A percentile compares a stretch with the other conserved stretches of the same genome.
Conservation (phyloP, 2,329 filamentous ascomycete species). For the Metarhizium sp. region DNA sequence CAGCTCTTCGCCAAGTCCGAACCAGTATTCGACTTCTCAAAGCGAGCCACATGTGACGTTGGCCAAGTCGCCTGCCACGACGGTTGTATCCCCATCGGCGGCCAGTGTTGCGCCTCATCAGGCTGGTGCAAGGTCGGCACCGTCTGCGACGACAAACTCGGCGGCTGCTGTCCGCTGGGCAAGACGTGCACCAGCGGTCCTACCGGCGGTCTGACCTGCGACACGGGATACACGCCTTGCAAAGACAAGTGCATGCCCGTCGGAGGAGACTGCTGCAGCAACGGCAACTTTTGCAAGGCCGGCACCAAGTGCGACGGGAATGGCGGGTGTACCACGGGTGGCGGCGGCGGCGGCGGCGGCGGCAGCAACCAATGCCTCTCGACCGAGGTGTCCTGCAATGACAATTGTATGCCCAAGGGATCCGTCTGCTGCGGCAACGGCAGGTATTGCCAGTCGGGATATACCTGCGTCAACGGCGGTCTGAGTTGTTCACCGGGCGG, state of each 20-base stretch:
- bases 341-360: neutral
- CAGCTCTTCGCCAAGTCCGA: neutral
- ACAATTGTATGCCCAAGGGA: neutral
- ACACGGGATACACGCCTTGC: neutral
- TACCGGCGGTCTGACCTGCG: neutral
- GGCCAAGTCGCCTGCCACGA: neutral
- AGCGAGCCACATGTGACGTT: neutral
- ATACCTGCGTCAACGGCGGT: neutral
- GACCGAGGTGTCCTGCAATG: neutral
- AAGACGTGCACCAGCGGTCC: neutral
- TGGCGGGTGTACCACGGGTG: neutral
- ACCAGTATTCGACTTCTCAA: neutral
- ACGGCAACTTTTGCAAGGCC: constrained; percentile 1
- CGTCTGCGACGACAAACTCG: neutral
- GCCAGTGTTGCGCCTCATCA: neutral
- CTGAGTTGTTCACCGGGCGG: neutral
- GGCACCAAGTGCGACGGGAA: neutral
- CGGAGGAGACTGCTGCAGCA: constrained; percentile 1
- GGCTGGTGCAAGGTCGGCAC: neutral
- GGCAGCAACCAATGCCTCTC: neutral
- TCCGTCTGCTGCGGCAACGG: neutral
- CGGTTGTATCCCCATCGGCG: constrained; percentile 1
- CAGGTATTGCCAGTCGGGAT: neutral
- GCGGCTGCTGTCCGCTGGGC: neutral
- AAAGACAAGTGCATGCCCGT: neutral